Base-by-base conservation (phyloP, 805 yeast species). In the Helenozyma baotianmanensis region DNA sequence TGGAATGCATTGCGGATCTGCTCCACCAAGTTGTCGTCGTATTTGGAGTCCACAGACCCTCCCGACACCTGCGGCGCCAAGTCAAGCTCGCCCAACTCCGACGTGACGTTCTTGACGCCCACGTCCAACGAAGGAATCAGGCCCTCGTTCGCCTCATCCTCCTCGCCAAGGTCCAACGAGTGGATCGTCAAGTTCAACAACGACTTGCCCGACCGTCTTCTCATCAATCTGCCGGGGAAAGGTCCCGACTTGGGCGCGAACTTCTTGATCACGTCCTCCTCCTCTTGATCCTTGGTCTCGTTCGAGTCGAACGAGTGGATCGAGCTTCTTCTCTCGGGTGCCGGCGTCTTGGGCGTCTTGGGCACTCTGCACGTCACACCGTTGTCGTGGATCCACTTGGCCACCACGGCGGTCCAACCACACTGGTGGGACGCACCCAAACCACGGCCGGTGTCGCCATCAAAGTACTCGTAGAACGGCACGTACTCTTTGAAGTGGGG, bases 371-470 rank as follows among this genome's bases (percentile, higher is more conserved):
- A 77, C 0, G 86, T 72, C 28, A 78, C 72, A 39, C 96, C 96
- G 27, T 84, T 83, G 60, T 89, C 90, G 54, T 84, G 92, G 51
- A 89, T 85, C 76, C 88, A 77, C 60, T 90, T 83, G 26, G 95
- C 95, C 32, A 87, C 92, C 28, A 89, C 70, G 0, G 95, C 89
- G 1, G 96, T 88, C 97, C 97, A 88, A 9, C 97, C 97, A 68
- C 88, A 82, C 63, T 88, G 97, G 64, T 89, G 96, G 32, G 88
- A 79, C 2, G 96, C 87, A 21, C 97, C 97, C 36, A 88, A 62
- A 5, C 96, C 97, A 46, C 95, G 74, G 24, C 97, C 97, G 2
- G 92, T 82, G 54, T 88, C 97, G 45, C 95, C 96, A 51, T 88
- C 94, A 55, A 88, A 88, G 56, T 82, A 88, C 64, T 88, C 97